These are phyloP conservation scores for Capsicum baccatum DNA, from an alignment of 257 asterid genomes.

Conservation along the genomic window DNA sequence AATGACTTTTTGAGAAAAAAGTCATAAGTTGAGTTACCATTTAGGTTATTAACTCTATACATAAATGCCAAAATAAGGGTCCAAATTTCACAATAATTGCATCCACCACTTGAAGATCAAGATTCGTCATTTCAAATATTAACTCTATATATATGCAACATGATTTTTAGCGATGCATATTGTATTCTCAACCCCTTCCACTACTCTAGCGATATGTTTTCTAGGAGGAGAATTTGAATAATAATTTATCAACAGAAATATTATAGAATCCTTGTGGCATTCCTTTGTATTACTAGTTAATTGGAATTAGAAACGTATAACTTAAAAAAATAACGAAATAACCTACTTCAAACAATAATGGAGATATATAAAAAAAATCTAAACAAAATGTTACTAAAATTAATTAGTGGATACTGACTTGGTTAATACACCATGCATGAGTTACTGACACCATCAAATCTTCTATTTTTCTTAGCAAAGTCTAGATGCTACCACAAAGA, in stretches of 20 bases:
- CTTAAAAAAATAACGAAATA: neutral
- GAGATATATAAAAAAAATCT: neutral
- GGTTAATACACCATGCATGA: neutral
- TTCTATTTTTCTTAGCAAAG: neutral
- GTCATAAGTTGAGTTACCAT: too few relatives aligned
- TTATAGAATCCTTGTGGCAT: neutral
- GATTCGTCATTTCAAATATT: neutral
- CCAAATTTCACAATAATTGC: neutral
- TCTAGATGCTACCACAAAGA: neutral
- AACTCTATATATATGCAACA: too few relatives aligned
- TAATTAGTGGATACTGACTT: neutral
- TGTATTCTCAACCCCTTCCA: too few relatives aligned
- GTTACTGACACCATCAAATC: neutral
- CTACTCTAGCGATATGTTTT: too few relatives aligned
- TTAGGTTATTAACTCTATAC: too few relatives aligned
- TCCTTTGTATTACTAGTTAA: neutral
- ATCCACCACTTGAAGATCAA: neutral
- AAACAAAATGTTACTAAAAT: neutral
- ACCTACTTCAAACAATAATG: neutral
- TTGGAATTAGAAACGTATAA: neutral
- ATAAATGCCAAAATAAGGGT: neutral
- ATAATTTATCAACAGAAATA: too few relatives aligned
- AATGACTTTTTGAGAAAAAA: too few relatives aligned
- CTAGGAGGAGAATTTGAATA: too few relatives aligned
- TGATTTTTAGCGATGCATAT: too few relatives aligned